A percentile compares a stretch with the other conserved stretches of the same genome.
Conservation (phyloP, 1,139 yeast genomes). For the Pichia sp. region DNA sequence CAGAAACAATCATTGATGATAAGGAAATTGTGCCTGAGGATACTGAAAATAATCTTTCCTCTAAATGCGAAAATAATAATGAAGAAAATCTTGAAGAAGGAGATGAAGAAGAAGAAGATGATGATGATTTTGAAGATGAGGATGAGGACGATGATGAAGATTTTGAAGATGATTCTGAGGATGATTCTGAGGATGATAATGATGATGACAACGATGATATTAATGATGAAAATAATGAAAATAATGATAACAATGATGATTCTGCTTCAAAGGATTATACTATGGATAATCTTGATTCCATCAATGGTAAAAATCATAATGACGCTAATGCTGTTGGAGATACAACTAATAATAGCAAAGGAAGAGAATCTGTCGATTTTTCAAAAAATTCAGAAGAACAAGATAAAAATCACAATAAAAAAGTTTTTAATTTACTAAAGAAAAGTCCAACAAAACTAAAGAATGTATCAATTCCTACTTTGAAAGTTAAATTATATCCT, state of each 20-base stretch:
- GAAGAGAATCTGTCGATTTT: neutral
- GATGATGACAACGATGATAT: conserved; percentile 2
- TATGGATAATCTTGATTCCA: no score
- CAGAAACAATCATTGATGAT: conserved; percentile 23
- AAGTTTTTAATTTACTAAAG: conserved; percentile 2
- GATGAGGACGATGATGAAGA: conserved; percentile 6
- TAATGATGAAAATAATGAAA: conserved; percentile 4
- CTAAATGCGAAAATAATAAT: neutral
- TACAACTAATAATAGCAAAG: neutral
- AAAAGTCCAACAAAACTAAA: conserved; percentile 5
- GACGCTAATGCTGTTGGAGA: conserved; percentile 1
- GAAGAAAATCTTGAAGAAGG: neutral
- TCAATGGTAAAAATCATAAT: neutral
- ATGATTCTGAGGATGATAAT: conserved; percentile 3
- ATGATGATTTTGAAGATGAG: conserved; percentile 1
- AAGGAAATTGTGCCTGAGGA: neutral
- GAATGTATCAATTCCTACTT: neutral
- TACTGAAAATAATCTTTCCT: neutral
- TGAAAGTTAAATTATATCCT: conserved; percentile 4
- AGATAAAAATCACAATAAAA: conserved; percentile 7
- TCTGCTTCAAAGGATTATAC: neutral
- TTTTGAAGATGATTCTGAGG: neutral
- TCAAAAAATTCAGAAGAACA: neutral
- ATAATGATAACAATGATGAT: conserved; percentile 3
- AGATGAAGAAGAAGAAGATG: neutral